Evolutionary conservation across 1,284 basidiomycete species (phyloP), one percentile per base, ranked within the genome.

Genomic region (Cutaneotrichosporon sp.): DNA sequence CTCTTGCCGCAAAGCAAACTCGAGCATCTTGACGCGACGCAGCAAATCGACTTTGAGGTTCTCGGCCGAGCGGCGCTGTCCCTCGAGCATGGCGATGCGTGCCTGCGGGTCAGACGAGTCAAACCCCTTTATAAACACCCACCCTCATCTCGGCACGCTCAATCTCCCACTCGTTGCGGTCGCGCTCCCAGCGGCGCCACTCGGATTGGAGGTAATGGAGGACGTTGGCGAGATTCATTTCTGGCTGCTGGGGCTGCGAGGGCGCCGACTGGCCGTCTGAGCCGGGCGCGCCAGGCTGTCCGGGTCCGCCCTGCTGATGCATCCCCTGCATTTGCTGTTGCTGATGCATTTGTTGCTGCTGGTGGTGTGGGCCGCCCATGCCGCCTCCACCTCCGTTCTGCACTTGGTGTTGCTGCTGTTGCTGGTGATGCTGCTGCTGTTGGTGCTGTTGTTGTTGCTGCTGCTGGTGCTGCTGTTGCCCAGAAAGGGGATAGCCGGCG

Each of bases 81-180:
- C 94, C 73, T 98, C 94, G 51, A 98, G 83, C 49, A 97, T 80
- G n/a, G 94, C 94, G 64, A 98, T 97, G 48, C 94, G 84, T 51
- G 93, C 92, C 87, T 92, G 67, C 12, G 23, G 12, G 49, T 54
- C 39, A 60, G 58, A 33, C 26, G 26, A 30, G 9, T 4, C 34
- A 38, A 34, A n/a, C 26, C 47, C 43, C 47, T n/a, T 46, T 34
- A 46, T 40, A 30, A 30, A 30, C 7, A 83, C 87, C 67, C 64
- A 91, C 93, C 80, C 93, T 82, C 91, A 98, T 96, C 77, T 98
- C 94, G 34, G 96, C 94, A 63, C 94, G 81, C 77, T 98, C 94
- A 67, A 99, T 99, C 80, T 97, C 94, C 94, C 93, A 98, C 76
- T 97, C 93, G 74, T 99, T 98, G 66, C 94, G 83, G 77, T 98